Base-by-base conservation (phyloP, 140 eudicot species). In the Cichorium intybus region DNA sequence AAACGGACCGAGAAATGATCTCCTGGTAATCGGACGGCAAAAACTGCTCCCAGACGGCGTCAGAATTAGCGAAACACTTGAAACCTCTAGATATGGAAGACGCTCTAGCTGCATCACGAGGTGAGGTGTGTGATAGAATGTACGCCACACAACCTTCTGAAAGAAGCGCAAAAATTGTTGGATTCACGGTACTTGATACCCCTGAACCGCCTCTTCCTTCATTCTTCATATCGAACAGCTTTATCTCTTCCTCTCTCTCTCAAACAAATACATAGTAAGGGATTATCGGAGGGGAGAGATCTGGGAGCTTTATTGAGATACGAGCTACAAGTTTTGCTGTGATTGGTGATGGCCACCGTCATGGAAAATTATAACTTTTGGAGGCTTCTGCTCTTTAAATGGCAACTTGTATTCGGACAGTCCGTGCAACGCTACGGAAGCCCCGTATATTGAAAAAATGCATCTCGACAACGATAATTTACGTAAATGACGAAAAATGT, bases 21-120 rank as follows among this genome's bases (percentile, higher is more conserved):
- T 62, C 66, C 23, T 8, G 10, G 28, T 63, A 68, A 72, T 81
- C 82, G 1, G 64, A 5, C 12, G 85, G 82, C 50, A 80, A 68
- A n/a, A 79, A 82, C 0, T 63, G 28, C 50, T 79, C 80, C 88
- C 89, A 79, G 6, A 79, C 75, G 24, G 72, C 65, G 28, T 83
- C 75, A 15, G 85, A 71, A 12, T 75, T 68, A 24, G 87, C 82
- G n/a, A 76, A 75, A 17, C 65, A 58, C 37, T 64, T 71, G 62
- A 85, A 58, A 4, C 50, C 62, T 53, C 21, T 46, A 2, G 72
- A 81, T 11, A 85, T 52, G 16, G 78, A 26, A 12, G 74, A 52
- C 3, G 78, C 65, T 24, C 77, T 26, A 61, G 77, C 76, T 23
- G 79, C 88, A 65, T 82, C 88, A 8, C 74, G 72, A 37, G 92